These are phyloP conservation scores for Apiospora sp. DNA, from an alignment of 2,329 filamentous ascomycete species.

Conservation along the genomic window DNA sequence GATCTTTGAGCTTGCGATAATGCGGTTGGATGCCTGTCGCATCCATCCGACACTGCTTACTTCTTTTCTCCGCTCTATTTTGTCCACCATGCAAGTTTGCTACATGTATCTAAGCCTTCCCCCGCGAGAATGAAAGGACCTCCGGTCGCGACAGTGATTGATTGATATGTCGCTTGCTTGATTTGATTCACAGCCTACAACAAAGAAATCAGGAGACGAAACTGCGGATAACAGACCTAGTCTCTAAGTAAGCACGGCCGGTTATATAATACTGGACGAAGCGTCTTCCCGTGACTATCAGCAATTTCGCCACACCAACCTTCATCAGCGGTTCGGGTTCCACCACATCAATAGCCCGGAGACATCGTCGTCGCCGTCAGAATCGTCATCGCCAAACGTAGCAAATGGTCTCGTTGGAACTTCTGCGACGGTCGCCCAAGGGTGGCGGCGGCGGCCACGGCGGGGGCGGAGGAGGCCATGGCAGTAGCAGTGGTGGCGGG, in stretches of 20 bases:
- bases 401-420: background rate
- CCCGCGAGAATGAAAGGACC: too few relatives aligned
- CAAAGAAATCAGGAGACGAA: background rate
- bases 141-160: background rate
- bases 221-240: background rate
- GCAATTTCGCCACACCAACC: background rate
- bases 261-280: background rate
- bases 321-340: background rate
- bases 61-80: background rate
- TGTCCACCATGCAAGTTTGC: background rate
- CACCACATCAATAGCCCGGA: background rate
- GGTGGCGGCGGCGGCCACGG: background rate
- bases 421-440: constrained; percentile 24
- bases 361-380: background rate
- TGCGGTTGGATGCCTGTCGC: too few relatives aligned
- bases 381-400: background rate
- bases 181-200: background rate
- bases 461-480: background rate
- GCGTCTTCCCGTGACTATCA: background rate
- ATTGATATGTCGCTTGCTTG: too few relatives aligned
- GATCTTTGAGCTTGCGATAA: too few relatives aligned
- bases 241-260: background rate
- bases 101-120: background rate
- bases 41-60: background rate
- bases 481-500: background rate